Percentiles rank a stretch among this genome's conserved stretches.
phyloP scores from a whole-genome alignment of 192 early-diverging fungal species.

The Coemansia sp. region DNA sequence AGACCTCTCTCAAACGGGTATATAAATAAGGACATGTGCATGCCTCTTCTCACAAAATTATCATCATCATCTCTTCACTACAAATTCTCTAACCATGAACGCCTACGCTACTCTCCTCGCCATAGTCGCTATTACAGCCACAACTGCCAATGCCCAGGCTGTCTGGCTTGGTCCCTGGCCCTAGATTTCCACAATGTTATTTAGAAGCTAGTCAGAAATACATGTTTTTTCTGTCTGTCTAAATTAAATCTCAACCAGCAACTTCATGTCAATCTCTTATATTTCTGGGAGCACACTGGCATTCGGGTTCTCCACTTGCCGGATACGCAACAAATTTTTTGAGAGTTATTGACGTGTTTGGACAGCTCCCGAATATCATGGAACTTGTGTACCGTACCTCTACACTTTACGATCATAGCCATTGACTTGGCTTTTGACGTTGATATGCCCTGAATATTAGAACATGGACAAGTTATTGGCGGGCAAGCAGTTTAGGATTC shows the following conservation, averaged over 20 bases:
- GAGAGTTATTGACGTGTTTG: not conserved
- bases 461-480: not conserved
- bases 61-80: slow-evolving; percentile 9
- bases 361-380: not conserved
- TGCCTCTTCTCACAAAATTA: not conserved
- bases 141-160: slow-evolving; percentile 20
- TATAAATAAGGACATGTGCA: not conserved
- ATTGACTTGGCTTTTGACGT: too few relatives aligned
- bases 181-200: not conserved
- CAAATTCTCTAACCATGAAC: slow-evolving; percentile 10
- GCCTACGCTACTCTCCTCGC: slow-evolving; percentile 21
- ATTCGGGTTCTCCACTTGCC: not conserved
- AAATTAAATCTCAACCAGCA: not conserved
- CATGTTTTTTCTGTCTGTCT: not conserved
- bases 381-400: not conserved
- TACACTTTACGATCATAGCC: not conserved
- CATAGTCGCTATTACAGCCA: slow-evolving; percentile 15
- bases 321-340: not conserved
- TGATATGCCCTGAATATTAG: not conserved
- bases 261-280: not conserved
- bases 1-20: not conserved
- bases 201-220: not conserved
- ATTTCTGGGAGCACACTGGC: not conserved
- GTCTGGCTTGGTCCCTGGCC: slow-evolving; percentile 23
- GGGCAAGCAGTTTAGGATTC: not conserved